phyloP scores from a whole-genome alignment of 768 basidiomycete species.

The Mycena latifolia region DNA sequence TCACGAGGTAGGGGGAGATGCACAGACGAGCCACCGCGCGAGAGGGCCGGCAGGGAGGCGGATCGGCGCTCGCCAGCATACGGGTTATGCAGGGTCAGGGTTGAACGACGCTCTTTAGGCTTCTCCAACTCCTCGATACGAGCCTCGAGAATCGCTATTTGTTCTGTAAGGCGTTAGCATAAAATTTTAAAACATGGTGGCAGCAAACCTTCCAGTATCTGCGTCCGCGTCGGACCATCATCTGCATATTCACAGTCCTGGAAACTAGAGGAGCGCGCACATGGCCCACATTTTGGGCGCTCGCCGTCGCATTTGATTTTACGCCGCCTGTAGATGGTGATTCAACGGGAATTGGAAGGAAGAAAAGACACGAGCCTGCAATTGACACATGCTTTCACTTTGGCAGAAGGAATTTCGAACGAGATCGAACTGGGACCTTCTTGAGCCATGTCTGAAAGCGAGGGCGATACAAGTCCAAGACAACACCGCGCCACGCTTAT shows the following conservation, averaged over 20 bases:
- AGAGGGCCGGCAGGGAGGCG: slow-evolving; percentile 26
- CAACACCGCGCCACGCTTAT: neutral
- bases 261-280: slow-evolving; percentile 30
- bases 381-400: slow-evolving; percentile 33
- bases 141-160: slow-evolving; percentile 52
- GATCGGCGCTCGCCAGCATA: slow-evolving; percentile 35
- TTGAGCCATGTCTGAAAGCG: slow-evolving; percentile 15
- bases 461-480: no score
- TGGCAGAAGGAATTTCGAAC: slow-evolving; percentile 11
- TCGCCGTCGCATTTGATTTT: slow-evolving; percentile 37
- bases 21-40: slow-evolving; percentile 11
- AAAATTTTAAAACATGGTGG: no score
- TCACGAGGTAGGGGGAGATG: slow-evolving; percentile 23
- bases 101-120: slow-evolving; percentile 34
- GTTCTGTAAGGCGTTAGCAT: slow-evolving; percentile 36
- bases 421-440: slow-evolving; percentile 12
- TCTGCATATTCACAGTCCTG: slow-evolving; percentile 38
- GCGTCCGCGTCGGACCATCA: slow-evolving; percentile 30
- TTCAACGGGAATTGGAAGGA: neutral
- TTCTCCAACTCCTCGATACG: no score
- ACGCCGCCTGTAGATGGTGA: slow-evolving; percentile 15
- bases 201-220: slow-evolving; percentile 26
- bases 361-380: slow-evolving; percentile 29
- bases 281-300: slow-evolving; percentile 36
- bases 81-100: slow-evolving; percentile 41